phyloP scores from a whole-genome alignment of 257 asterid species.

The Nyctanthes arbortristis region DNA sequence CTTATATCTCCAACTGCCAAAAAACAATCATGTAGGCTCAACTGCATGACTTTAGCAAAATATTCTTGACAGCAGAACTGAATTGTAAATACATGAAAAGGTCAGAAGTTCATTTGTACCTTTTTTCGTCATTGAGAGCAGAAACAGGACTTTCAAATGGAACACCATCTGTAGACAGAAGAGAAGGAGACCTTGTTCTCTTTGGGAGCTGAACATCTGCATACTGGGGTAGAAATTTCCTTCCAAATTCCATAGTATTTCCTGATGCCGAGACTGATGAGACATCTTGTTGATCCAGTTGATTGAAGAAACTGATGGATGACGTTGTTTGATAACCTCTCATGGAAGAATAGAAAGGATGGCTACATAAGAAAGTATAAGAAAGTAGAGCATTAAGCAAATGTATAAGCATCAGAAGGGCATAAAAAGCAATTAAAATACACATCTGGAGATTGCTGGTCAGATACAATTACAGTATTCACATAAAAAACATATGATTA shows the following conservation, averaged over 20 bases:
- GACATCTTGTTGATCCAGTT: conserved; percentile 36
- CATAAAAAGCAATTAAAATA: conserved; percentile 5
- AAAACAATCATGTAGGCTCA: not conserved
- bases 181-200: conserved; percentile 76
- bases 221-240: conserved; percentile 44
- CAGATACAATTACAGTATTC: conserved; percentile 9
- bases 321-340: conserved; percentile 44
- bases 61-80: not conserved
- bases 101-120: conserved; percentile 37
- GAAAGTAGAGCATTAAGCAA: too few species aligned
- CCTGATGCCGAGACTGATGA: conserved; percentile 29
- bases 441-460: conserved; percentile 5
- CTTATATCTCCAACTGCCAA: not conserved
- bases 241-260: conserved; percentile 43
- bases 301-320: conserved; percentile 32
- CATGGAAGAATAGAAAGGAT: conserved; percentile 37
- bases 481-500: conserved; percentile 8
- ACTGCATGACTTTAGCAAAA: not conserved
- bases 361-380: conserved; percentile 44
- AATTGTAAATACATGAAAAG: conserved; percentile 9
- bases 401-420: not conserved
- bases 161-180: conserved; percentile 33
- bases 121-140: conserved; percentile 37
- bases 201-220: conserved; percentile 56
- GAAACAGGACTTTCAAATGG: conserved; percentile 35